A percentile compares a stretch with the other conserved stretches of the same genome.
phyloP scores from a whole-genome alignment of 1,139 yeast genomes.

The Suhomyces wounanorum region DNA sequence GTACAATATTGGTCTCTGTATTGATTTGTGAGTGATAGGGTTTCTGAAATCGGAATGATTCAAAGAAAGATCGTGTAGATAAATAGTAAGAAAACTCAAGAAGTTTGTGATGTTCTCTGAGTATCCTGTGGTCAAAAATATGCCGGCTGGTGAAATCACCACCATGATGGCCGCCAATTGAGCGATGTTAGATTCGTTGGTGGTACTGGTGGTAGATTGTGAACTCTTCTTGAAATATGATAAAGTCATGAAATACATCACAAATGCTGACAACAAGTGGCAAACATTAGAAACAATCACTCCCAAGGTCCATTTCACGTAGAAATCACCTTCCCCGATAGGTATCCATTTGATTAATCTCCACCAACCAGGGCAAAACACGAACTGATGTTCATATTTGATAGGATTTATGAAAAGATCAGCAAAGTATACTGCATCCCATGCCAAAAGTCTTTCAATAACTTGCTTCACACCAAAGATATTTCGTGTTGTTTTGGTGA shows the following conservation, averaged over 20 bases:
- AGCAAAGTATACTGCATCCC: constrained; percentile 86
- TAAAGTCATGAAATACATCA: constrained; percentile 54
- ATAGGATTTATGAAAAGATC: constrained; percentile 54
- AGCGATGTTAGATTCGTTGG: constrained; percentile 5
- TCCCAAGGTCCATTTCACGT: constrained; percentile 45
- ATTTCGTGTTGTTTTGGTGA: constrained; percentile 1
- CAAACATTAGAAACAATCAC: constrained; percentile 51
- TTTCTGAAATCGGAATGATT: constrained; percentile 18
- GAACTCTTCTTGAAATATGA: constrained; percentile 12
- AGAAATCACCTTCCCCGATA: constrained; percentile 32
- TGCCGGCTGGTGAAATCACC: constrained; percentile 74
- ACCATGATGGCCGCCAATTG: constrained; percentile 9
- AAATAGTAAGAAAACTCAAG: constrained; percentile 62
- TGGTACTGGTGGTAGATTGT: constrained; percentile 7
- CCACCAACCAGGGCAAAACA: constrained; percentile 83
- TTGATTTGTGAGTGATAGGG: constrained; percentile 16
- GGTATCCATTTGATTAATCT: constrained; percentile 39
- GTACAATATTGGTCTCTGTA: constrained; percentile 27
- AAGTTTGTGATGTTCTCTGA: constrained; percentile 75
- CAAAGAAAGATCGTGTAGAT: constrained; percentile 45
- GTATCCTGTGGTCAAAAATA: constrained; percentile 74
- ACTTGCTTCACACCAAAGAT: constrained; percentile 15
- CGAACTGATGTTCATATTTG: constrained; percentile 83
- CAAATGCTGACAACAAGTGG: constrained; percentile 52
- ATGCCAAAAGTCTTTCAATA: constrained; percentile 58